phyloP scores from a whole-genome alignment of 2,329 filamentous ascomycete species.

The Alternaria tenuissima region DNA sequence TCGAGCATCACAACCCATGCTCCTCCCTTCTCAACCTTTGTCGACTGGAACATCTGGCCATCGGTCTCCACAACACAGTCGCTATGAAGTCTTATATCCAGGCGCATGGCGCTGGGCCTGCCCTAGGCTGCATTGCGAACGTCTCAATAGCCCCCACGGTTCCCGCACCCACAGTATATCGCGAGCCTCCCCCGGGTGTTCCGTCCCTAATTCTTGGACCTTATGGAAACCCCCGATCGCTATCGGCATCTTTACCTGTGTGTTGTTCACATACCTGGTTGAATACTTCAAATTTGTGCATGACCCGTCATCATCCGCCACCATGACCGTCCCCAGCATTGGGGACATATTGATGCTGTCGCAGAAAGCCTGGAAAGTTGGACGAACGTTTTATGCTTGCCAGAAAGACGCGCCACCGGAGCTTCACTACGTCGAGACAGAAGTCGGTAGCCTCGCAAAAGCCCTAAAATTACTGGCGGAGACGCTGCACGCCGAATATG shows the following conservation, averaged over 20 bases:
- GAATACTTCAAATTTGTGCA: slow-evolving; percentile 12
- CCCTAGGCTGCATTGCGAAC: slow-evolving; percentile 18
- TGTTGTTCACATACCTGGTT: slow-evolving; percentile 3
- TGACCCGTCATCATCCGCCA: slow-evolving; percentile 15
- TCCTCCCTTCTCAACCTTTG: slow-evolving; percentile 22
- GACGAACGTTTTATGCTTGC: slow-evolving; percentile 54
- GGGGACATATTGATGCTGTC: slow-evolving; percentile 58
- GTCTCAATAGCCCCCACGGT: slow-evolving; percentile 33
- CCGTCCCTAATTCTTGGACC: slow-evolving; percentile 3
- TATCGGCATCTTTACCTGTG: background rate
- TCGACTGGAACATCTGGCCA: slow-evolving; percentile 24
- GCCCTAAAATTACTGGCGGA: slow-evolving; percentile 57
- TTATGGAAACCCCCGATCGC: background rate
- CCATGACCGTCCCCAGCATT: slow-evolving; percentile 47
- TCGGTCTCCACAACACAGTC: slow-evolving; percentile 16
- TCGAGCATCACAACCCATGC: slow-evolving; percentile 16
- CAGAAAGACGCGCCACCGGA: slow-evolving; percentile 51
- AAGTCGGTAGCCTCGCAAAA: slow-evolving; percentile 54
- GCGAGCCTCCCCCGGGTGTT: slow-evolving; percentile 28
- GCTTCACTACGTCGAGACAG: slow-evolving; percentile 55
- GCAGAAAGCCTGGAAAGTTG: slow-evolving; percentile 57
- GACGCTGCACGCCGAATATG: slow-evolving; percentile 49
- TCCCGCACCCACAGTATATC: slow-evolving; percentile 29
- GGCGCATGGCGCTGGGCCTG: slow-evolving; percentile 33
- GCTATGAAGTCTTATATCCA: slow-evolving; percentile 27